Percentiles rank a stretch among this genome's conserved stretches.
These are phyloP conservation scores for Lepraria neglecta DNA, from an alignment of 495 filamentous ascomycete species.

Conservation along the genomic window DNA sequence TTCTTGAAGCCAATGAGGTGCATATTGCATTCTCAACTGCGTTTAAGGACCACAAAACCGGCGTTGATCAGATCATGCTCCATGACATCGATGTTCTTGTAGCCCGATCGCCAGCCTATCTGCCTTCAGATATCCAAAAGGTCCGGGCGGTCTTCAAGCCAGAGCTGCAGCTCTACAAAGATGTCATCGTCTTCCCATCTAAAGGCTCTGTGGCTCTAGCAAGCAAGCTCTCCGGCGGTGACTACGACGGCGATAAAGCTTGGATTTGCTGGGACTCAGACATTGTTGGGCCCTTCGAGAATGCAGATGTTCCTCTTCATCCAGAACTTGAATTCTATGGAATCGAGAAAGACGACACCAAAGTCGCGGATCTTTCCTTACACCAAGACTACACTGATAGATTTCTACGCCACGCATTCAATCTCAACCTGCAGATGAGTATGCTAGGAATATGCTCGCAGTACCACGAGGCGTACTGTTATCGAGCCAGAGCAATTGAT, in stretches of 20 bases:
- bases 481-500: conserved; percentile 52
- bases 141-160: conserved; percentile 53
- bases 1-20: conserved; percentile 68
- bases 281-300: conserved; percentile 68
- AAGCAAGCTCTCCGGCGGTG: conserved; percentile 74
- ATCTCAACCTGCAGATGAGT: conserved; percentile 58
- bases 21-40: conserved; percentile 73
- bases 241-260: conserved; percentile 88
- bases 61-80: conserved; percentile 54
- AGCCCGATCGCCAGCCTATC: conserved; percentile 73
- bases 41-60: conserved; percentile 47
- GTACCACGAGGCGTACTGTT: conserved; percentile 66
- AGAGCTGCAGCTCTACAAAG: conserved; percentile 68
- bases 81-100: conserved; percentile 73
- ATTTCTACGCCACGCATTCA: conserved; percentile 52
- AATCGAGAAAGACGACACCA: conserved; percentile 52
- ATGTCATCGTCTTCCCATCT: conserved; percentile 80
- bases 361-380: conserved; percentile 41
- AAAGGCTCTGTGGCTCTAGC: conserved; percentile 66
- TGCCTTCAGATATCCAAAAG: conserved; percentile 78
- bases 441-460: conserved; percentile 70
- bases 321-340: conserved; percentile 50
- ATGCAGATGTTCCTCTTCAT: conserved; percentile 55
- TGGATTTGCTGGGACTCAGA: conserved; percentile 86
- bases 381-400: conserved; percentile 33